Conservation (phyloP, 257 asterid genomes). For the Solanum infundibuliforme region DNA sequence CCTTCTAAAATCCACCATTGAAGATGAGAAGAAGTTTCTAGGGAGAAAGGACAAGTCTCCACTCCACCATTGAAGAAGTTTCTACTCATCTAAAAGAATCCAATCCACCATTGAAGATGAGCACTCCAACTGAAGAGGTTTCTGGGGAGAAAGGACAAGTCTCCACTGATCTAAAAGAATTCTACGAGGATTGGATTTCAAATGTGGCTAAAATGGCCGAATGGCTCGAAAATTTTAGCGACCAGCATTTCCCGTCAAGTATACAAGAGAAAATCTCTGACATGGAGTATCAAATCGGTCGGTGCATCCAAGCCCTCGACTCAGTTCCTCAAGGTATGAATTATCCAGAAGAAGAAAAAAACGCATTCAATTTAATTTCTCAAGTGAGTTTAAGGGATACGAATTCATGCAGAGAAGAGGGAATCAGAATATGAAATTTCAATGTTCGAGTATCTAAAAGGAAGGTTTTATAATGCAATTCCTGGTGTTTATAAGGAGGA, state of each 20-base stretch:
- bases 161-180: neutral
- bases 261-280: neutral
- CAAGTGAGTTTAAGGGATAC: neutral
- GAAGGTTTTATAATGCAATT: neutral
- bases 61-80: too few relatives aligned
- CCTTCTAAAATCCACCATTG: neutral
- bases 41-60: neutral
- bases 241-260: neutral
- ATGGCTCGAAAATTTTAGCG: neutral
- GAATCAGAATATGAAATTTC: too few relatives aligned
- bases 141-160: neutral
- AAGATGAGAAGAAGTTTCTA: neutral
- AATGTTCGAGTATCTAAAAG: too few relatives aligned
- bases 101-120: too few relatives aligned
- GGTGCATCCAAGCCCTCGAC: neutral
- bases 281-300: neutral
- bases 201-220: too few relatives aligned
- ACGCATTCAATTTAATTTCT: neutral
- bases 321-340: neutral
- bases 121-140: neutral
- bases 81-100: too few relatives aligned
- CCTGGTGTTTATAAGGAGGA: neutral
- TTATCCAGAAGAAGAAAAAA: neutral
- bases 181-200: neutral
- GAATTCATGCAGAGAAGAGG: neutral